Conservation (phyloP, 768 basidiomycete genomes). For the Leccinum subgranulosum region DNA sequence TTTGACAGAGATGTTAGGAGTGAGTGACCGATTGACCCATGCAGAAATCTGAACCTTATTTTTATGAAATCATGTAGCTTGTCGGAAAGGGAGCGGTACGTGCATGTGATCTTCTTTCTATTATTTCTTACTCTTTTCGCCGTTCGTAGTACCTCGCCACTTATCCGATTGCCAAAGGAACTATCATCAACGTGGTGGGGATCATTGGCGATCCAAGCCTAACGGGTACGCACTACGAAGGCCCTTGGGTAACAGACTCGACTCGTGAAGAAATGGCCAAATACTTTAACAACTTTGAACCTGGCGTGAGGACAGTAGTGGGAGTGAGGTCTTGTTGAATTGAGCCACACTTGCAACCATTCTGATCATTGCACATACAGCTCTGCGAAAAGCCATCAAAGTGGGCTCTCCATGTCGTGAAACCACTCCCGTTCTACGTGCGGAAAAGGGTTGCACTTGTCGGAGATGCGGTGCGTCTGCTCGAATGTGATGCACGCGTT, state of each 20-base stretch:
- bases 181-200: slow-evolving; percentile 35
- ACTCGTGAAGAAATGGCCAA: slow-evolving; percentile 32
- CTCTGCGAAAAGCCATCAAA: slow-evolving; percentile 35
- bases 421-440: slow-evolving; percentile 38
- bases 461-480: slow-evolving; percentile 41
- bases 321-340: slow-evolving; percentile 16
- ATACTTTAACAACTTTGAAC: slow-evolving; percentile 35
- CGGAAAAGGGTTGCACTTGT: slow-evolving; percentile 41
- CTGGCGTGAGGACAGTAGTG: slow-evolving; percentile 30
- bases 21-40: slow-evolving; percentile 13
- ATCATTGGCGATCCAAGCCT: slow-evolving; percentile 27
- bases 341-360: not conserved
- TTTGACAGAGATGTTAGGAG: slow-evolving; percentile 17
- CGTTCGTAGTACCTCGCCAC: slow-evolving; percentile 35
- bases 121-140: not conserved
- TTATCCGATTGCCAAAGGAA: slow-evolving; percentile 39
- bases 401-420: slow-evolving; percentile 46
- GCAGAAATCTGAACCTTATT: slow-evolving; percentile 6
- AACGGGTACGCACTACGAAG: slow-evolving; percentile 30
- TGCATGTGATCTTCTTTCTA: not conserved
- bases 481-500: not conserved
- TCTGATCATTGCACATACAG: slow-evolving; percentile 14
- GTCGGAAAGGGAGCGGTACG: slow-evolving; percentile 9
- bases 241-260: slow-evolving; percentile 29
- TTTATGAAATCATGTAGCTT: slow-evolving; percentile 7